Percentiles rank a stretch among this genome's conserved stretches.
These are phyloP conservation scores for Pseudevernia furfuracea DNA, from an alignment of 495 filamentous ascomycete species.

Conservation along the genomic window DNA sequence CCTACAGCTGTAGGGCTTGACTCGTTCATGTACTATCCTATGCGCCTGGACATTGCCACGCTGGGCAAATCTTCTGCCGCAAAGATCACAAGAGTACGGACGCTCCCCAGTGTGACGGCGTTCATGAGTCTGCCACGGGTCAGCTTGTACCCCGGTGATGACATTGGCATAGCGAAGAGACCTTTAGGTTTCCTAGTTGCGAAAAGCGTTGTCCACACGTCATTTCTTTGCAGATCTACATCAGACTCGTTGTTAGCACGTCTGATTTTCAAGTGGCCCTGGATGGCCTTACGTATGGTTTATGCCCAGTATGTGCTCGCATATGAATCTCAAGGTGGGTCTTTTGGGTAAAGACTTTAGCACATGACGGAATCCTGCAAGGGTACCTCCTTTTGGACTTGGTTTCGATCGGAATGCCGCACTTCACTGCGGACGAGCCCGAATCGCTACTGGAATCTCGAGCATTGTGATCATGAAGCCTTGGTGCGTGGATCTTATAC, in stretches of 20 bases:
- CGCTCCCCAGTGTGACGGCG: constrained; percentile 81
- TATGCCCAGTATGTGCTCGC: constrained; percentile 81
- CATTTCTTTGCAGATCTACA: constrained; percentile 63
- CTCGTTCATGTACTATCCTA: constrained; percentile 67
- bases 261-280: constrained; percentile 5
- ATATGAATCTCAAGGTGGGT: constrained; percentile 90
- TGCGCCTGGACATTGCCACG: constrained; percentile 83
- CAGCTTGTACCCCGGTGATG: constrained; percentile 4
- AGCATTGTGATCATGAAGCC: constrained; percentile 19
- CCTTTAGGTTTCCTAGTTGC: constrained; percentile 83
- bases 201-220: constrained; percentile 76
- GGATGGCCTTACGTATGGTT: constrained; percentile 68
- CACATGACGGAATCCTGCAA: constrained; percentile 68
- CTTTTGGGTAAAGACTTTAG: constrained; percentile 82
- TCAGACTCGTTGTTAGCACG: constrained; percentile 12
- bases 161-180: constrained; percentile 33
- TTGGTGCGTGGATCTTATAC: constrained; percentile 31
- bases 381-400: constrained; percentile 53
- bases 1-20: constrained; percentile 73
- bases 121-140: constrained; percentile 60
- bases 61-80: constrained; percentile 76
- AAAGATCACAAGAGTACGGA: constrained; percentile 75
- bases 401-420: constrained; percentile 22
- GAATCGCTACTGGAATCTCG: constrained; percentile 24
- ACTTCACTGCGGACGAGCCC: constrained; percentile 24